These are phyloP conservation scores for Termitomyces bulborhizus DNA, from an alignment of 768 basidiomycete genomes.

Conservation along the genomic window DNA sequence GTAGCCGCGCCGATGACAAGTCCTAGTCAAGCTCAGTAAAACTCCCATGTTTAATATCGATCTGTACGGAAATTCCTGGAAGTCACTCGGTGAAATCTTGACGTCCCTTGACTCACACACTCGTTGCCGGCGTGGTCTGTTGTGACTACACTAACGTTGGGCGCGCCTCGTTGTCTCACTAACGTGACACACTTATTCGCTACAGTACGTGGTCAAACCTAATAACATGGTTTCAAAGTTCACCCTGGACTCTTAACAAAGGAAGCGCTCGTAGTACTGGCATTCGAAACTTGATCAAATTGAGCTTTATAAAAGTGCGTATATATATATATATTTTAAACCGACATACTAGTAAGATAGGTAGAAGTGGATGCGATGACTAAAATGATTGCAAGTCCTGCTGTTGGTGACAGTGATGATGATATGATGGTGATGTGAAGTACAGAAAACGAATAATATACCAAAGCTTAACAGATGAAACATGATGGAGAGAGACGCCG, in stretches of 20 bases:
- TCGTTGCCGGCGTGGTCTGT: background rate
- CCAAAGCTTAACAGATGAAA: slow-evolving; percentile 8
- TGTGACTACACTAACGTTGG: background rate
- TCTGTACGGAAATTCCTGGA: background rate
- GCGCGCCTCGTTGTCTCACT: background rate
- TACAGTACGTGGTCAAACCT: background rate
- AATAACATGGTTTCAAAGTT: background rate
- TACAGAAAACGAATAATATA: slow-evolving; percentile 7
- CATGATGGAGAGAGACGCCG: slow-evolving; percentile 5
- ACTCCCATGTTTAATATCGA: background rate
- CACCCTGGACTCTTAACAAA: background rate
- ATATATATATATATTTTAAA: background rate
- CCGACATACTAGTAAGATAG: background rate
- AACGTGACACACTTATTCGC: background rate
- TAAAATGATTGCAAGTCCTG: slow-evolving; percentile 4
- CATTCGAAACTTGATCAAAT: background rate
- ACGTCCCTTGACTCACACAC: slow-evolving; percentile 1
- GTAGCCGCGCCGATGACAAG: background rate
- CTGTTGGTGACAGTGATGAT: slow-evolving; percentile 2
- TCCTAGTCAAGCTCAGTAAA: background rate
- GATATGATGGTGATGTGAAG: slow-evolving; percentile 9
- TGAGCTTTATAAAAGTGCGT: background rate
- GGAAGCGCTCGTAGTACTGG: background rate
- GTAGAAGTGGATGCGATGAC: slow-evolving; percentile 1
- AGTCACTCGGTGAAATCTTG: background rate